These are phyloP conservation scores for Mucor racemosus DNA, from an alignment of 371 early-diverging fungal genomes.

Conservation along the genomic window DNA sequence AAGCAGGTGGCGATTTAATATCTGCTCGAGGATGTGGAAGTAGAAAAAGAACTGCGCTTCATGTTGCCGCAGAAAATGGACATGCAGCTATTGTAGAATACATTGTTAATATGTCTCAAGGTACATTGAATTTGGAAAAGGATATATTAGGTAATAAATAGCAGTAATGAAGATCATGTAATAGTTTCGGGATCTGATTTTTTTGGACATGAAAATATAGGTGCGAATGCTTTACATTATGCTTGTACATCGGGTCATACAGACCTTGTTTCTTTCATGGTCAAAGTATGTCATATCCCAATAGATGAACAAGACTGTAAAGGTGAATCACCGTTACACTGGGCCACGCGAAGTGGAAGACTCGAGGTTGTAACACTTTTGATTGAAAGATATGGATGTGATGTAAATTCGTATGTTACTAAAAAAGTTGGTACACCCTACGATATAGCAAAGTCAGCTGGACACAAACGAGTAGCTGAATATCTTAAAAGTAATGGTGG, in stretches of 20 bases:
- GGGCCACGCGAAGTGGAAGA: slow-evolving; percentile 42
- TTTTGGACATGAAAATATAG: slow-evolving; percentile 17
- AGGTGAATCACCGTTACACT: slow-evolving; percentile 46
- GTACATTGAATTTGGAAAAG: slow-evolving; percentile 39
- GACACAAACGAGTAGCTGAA: slow-evolving; percentile 44
- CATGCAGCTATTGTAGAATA: slow-evolving; percentile 46
- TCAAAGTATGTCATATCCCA: slow-evolving; percentile 37
- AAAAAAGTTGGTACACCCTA: slow-evolving; percentile 41
- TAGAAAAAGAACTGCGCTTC: slow-evolving; percentile 45
- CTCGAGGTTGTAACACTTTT: slow-evolving; percentile 41
- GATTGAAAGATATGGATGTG: slow-evolving; percentile 36
- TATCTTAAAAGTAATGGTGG: slow-evolving; percentile 46
- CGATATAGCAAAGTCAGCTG: slow-evolving; percentile 46
- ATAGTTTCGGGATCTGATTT: background rate
- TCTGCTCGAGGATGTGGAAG: slow-evolving; percentile 45
- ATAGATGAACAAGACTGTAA: slow-evolving; percentile 24
- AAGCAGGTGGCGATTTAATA: slow-evolving; percentile 48
- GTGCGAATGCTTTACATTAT: slow-evolving; percentile 50
- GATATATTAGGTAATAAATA: slow-evolving; percentile 35
- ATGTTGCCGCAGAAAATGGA: slow-evolving; percentile 48
- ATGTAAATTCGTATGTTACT: slow-evolving; percentile 41
- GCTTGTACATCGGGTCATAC: slow-evolving; percentile 47
- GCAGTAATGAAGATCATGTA: background rate
- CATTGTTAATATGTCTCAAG: slow-evolving; percentile 43
- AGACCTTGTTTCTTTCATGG: slow-evolving; percentile 38